Percentiles rank a stretch among this genome's conserved stretches.
Evolutionary conservation across 805 yeast genomes (phyloP).

Genomic region (Ogataea glucozyma): DNA sequence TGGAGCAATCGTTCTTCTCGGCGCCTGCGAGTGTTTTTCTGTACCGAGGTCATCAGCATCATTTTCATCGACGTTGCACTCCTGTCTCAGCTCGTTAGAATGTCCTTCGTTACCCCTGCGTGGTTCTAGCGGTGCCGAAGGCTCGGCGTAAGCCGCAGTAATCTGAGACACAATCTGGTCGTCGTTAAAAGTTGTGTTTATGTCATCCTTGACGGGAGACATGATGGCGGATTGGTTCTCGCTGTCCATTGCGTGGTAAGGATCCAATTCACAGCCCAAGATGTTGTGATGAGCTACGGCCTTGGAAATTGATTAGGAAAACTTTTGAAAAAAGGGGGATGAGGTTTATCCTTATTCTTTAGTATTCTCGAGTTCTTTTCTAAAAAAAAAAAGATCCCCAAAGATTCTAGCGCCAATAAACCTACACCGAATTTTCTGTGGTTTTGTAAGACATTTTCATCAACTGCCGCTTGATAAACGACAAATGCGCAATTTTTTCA

Average conservation of each 20-base stretch:
- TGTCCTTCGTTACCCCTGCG: neutral
- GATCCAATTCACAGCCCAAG: too few species aligned
- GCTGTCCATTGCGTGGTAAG: neutral
- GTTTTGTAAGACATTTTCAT: neutral
- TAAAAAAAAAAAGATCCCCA: neutral
- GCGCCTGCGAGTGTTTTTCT: too few species aligned
- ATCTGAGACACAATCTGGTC: neutral
- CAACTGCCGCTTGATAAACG: constrained; percentile 27
- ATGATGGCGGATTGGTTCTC: neutral
- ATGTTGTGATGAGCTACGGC: too few species aligned
- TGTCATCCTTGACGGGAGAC: neutral
- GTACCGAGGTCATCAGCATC: too few species aligned
- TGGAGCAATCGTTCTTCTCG: too few species aligned
- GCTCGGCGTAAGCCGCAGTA: constrained; percentile 1
- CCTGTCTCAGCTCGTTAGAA: neutral
- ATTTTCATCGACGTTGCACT: neutral
- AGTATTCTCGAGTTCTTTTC: neutral
- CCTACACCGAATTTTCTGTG: too few species aligned
- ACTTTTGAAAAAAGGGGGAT: neutral
- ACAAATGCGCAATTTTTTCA: constrained; percentile 36
- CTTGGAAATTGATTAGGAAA: neutral
- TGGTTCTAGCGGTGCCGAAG: neutral
- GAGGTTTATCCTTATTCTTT: too few species aligned
- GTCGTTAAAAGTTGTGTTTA: neutral
- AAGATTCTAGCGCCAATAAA: neutral